Percentiles rank a stretch among this genome's conserved stretches.
These are phyloP conservation scores for Mycena filopes DNA, from an alignment of 768 basidiomycete species.

Conservation along the genomic window DNA sequence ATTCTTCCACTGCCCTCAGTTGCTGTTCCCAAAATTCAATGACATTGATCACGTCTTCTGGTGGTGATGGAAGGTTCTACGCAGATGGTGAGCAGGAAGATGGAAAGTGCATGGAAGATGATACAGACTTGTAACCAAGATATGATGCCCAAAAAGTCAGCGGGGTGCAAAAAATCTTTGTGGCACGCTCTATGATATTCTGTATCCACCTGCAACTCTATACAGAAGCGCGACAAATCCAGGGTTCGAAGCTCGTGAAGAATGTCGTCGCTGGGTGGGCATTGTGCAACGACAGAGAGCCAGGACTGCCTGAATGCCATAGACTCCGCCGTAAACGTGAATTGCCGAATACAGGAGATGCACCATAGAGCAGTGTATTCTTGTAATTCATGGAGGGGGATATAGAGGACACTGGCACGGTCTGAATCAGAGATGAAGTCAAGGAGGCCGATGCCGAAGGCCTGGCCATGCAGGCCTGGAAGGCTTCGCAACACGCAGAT, in stretches of 20 bases:
- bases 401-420: background rate
- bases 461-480: background rate
- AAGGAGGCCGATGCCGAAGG: background rate
- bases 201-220: too few relatives aligned
- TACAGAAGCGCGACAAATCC: too few relatives aligned
- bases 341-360: slow-evolving; percentile 10
- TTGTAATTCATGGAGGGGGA: background rate
- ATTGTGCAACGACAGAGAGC: too few relatives aligned
- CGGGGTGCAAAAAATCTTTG: too few relatives aligned
- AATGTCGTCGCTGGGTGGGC: too few relatives aligned
- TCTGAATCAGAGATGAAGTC: background rate
- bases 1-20: background rate
- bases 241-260: too few relatives aligned
- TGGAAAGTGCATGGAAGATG: slow-evolving; percentile 8
- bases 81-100: background rate
- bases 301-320: too few relatives aligned
- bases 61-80: background rate
- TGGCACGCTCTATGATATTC: too few relatives aligned
- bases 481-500: background rate
- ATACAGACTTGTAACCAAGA: background rate
- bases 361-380: background rate
- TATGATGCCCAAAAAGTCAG: too few relatives aligned
- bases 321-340: too few relatives aligned
- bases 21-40: slow-evolving; percentile 11
- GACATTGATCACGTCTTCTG: background rate